Base-by-base conservation (phyloP, 2,329 filamentous ascomycete genomes). In the Neopestalotiopsis clavispora region DNA sequence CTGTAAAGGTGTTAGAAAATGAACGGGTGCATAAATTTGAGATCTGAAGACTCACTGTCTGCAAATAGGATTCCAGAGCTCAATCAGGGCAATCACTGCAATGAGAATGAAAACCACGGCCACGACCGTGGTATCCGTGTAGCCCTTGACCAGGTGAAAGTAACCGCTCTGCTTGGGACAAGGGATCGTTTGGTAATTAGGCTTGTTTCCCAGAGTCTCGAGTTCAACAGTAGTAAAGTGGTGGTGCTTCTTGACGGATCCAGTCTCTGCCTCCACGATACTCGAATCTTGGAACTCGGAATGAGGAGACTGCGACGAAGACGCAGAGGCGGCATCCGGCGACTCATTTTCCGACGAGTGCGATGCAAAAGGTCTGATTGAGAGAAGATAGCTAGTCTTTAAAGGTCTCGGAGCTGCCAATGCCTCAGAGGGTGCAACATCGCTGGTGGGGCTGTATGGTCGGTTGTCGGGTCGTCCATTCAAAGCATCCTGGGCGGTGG, bases 201-300 rank as follows among this genome's bases (percentile, higher is more conserved):
- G 75, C 60, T 73, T 71, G 52, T 72, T 72, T 20, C 74, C 74
- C 67, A 75, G 74, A 6, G 74, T 76, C 67, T 78, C 77, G 38
- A 72, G 66, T 65, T 78, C 75, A 17, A 78, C 72, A 56, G 75
- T 78, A 13, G 72, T 76, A 13, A 69, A 72, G 65, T 74, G 72
- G 63, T 71, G 72, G 10, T 58, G 66, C 13, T 65, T 70, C 17
- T 52, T 17, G 56, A 71, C 73, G 7, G 73, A 74, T 12, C 71
- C 72, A 12, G 75, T 77, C 68, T 78, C 76, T 66, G 74, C 76
- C 58, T 69, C 72, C 52, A 77, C 72, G 60, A 75, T 74, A 65
- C 73, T 78, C 20, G 73, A 76, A 14, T 77, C 73, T 12, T 73
- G 70, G 66, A 76, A 40, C 74, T 52, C 75, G 72, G 38, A 69